phyloP scores from a whole-genome alignment of 495 filamentous ascomycete species.

The Neurospora africana region DNA sequence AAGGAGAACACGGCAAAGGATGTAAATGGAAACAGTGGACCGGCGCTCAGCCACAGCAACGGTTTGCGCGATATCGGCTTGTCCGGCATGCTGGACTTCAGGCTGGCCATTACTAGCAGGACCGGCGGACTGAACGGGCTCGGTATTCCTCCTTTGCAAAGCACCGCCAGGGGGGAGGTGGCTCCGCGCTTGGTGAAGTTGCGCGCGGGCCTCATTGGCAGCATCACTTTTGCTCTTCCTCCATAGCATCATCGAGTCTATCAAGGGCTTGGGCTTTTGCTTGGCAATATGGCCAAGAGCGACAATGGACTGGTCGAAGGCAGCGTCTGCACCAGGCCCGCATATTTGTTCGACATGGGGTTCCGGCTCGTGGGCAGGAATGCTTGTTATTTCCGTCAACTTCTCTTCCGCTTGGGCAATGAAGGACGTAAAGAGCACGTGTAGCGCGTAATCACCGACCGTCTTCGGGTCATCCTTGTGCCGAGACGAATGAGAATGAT shows the following conservation, averaged over 20 bases:
- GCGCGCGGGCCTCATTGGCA: conserved; percentile 47
- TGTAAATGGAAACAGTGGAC: conserved; percentile 85
- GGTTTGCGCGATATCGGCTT: conserved; percentile 9
- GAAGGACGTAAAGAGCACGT: conserved; percentile 89
- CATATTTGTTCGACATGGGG: conserved; percentile 79
- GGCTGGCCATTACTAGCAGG: conserved; percentile 5
- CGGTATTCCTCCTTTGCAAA: conserved; percentile 38
- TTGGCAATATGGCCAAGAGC: conserved; percentile 89
- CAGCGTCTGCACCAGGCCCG: conserved; percentile 74
- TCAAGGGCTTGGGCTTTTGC: conserved; percentile 87
- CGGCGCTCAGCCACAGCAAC: conserved; percentile 71
- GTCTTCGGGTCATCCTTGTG: conserved; percentile 70
- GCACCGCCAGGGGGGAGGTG: conserved; percentile 17
- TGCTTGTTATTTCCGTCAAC: conserved; percentile 70
- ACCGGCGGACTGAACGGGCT: conserved; percentile 29
- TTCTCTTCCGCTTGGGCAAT: conserved; percentile 86
- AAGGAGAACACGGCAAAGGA: conserved; percentile 85
- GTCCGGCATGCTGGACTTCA: conserved; percentile 1
- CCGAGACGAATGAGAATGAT: conserved; percentile 74
- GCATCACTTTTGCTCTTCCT: conserved; percentile 88
- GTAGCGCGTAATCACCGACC: conserved; percentile 90
- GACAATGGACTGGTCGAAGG: conserved; percentile 91
- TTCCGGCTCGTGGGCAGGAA: conserved; percentile 56
- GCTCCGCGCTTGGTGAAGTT: conserved; percentile 51
- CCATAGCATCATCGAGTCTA: conserved; percentile 97